Conservation (phyloP, 2,329 filamentous ascomycete genomes). For the Fusarium haematococcum region DNA sequence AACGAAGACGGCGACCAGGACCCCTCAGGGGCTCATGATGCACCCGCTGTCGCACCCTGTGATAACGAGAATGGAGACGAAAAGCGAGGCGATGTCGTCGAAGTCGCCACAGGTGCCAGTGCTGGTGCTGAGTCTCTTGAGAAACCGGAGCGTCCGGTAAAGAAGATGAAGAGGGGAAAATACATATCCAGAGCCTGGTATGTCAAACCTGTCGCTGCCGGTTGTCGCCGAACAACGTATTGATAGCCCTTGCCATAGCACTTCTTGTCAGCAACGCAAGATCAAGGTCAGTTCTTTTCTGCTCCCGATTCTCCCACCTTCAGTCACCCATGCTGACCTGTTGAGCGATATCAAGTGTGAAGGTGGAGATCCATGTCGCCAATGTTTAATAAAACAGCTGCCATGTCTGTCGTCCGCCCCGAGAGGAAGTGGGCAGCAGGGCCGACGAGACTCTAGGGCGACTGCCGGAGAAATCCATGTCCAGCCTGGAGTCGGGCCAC, state of each 20-base stretch:
- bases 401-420: constrained; percentile 18
- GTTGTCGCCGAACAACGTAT: not conserved
- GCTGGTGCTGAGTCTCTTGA: not conserved
- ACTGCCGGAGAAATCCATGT: not conserved
- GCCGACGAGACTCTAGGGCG: not conserved
- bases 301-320: not conserved
- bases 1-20: not conserved
- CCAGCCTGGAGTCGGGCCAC: not conserved
- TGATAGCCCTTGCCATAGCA: not conserved
- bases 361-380: constrained; percentile 29
- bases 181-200: constrained; percentile 38
- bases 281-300: constrained; percentile 23
- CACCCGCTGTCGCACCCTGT: not conserved
- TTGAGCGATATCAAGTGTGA: constrained; percentile 15
- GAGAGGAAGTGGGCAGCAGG: constrained; percentile 13
- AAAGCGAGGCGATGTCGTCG: not conserved
- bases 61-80: not conserved
- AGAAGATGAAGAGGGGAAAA: constrained; percentile 36
- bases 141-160: constrained; percentile 12
- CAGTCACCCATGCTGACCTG: not conserved
- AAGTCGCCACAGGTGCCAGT: not conserved
- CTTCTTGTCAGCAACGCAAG: constrained; percentile 34
- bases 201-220: not conserved
- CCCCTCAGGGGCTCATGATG: not conserved
- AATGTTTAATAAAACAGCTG: constrained; percentile 24